Evolutionary conservation across 1,284 basidiomycete species (phyloP), one percentile per base, ranked within the genome.

Genomic region (Trichosporon sp.): DNA sequence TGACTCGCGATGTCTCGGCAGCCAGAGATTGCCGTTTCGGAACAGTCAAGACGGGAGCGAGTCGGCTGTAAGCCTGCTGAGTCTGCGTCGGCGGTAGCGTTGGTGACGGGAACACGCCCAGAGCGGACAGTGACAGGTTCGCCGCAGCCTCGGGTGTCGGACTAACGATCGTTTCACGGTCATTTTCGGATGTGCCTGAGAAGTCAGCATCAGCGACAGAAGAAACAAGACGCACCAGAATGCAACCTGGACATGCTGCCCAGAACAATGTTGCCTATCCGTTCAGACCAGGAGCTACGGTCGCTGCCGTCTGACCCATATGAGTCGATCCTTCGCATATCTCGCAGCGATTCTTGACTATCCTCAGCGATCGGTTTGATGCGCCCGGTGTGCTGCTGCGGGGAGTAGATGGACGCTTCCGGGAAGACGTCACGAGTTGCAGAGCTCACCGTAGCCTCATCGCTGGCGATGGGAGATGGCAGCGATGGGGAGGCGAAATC

Each of bases 11-110:
- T 14, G 61, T 58, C 29, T 62, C 61, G 2, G 58, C 61, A 1
- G 40, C 31, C 10, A 62, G n/a, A 3, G 61, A 62, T 16, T 62
- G 61, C 25, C 61, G 61, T 32, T 62, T 56, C n/a, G 23, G 54
- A 23, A 40, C 60, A 6, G 29, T 27, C 37, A 52, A 54, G 27
- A 54, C 49, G 25, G 49, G 49, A 4, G 49, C 49, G 14, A 54
- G 49, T 1, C 49, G 49, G 16, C 31, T 54, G 49, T 31, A 54
- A 4, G 49, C 49, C 16, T 29, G 25, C 27, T 54, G 49, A 4
- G 25, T 29, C 14, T 29, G 49, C 7, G 49, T 54, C 14, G 49
- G 49, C 5, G 49, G 49, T 13, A 54, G n/a, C 5, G 49, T 54
- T 16, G 49, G 49, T 14, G 59, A 33, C 2, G 29, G 10, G 32